Evolutionary conservation across 495 filamentous ascomycete species (phyloP).

Genomic region (Neurospora tetraspora): DNA sequence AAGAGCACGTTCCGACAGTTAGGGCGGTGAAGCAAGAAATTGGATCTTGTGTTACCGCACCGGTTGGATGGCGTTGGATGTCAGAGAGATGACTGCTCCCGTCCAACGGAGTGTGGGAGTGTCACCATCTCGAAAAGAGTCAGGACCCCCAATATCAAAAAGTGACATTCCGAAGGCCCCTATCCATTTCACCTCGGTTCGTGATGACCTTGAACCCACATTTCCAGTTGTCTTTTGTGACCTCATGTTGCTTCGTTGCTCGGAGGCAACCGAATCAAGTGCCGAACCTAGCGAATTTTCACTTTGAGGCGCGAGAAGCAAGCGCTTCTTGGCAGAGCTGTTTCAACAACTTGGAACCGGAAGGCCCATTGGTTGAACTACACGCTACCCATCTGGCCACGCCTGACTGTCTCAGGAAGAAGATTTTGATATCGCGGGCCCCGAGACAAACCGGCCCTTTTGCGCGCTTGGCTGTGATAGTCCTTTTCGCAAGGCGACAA

Average conservation of each 20-base stretch:
- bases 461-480: neutral
- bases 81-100: neutral
- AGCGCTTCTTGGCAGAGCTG: neutral
- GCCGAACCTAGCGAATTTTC: neutral
- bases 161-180: neutral
- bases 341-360: neutral
- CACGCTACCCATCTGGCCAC: neutral
- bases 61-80: neutral
- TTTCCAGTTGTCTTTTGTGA: neutral
- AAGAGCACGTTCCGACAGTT: neutral
- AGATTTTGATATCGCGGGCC: neutral
- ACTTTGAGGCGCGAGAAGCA: neutral
- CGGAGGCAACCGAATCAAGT: neutral
- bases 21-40: neutral
- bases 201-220: neutral
- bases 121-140: neutral
- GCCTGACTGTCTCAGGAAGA: neutral
- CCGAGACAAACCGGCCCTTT: neutral
- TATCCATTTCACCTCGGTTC: neutral
- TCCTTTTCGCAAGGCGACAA: neutral
- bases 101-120: neutral
- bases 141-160: neutral
- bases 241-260: neutral
- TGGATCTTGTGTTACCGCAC: neutral
- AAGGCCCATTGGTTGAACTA: neutral